Evolutionary conservation across 129 eudicot species (phyloP).

Genomic region (Flaveria robusta): DNA sequence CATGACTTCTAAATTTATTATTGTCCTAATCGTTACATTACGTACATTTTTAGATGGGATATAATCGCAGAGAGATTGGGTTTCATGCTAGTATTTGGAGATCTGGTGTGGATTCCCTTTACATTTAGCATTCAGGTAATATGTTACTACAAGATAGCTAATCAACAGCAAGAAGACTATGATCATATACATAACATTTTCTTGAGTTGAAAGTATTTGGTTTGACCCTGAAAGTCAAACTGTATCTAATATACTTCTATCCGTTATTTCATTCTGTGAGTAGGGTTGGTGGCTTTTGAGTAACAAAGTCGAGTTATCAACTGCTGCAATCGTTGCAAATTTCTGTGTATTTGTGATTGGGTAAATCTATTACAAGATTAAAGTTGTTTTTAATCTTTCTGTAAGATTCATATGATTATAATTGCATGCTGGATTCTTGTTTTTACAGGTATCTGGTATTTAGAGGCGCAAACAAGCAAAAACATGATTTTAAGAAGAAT

Average conservation of each 20-base stretch:
- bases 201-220: neutral
- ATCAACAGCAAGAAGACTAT: neutral
- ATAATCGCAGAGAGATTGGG: slow-evolving; percentile 98
- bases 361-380: slow-evolving; percentile 42
- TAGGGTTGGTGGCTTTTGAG: slow-evolving; percentile 97
- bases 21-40: slow-evolving; percentile 9
- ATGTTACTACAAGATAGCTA: slow-evolving; percentile 16
- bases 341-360: slow-evolving; percentile 78
- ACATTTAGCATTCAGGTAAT: slow-evolving; percentile 97
- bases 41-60: slow-evolving; percentile 75
- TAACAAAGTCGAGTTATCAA: slow-evolving; percentile 75
- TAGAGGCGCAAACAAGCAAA: slow-evolving; percentile 98
- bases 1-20: slow-evolving; percentile 8
- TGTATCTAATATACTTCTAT: neutral
- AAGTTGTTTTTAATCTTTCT: neutral
- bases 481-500: slow-evolving; percentile 82
- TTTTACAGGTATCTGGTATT: slow-evolving; percentile 68
- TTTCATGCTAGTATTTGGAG: slow-evolving; percentile 98
- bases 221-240: slow-evolving; percentile 24
- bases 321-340: slow-evolving; percentile 73
- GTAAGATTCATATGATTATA: slow-evolving; percentile 25
- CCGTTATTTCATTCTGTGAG: slow-evolving; percentile 12
- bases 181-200: neutral
- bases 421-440: neutral
- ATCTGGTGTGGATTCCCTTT: slow-evolving; percentile 96